phyloP scores from a whole-genome alignment of 371 early-diverging fungal species.

The Rhizomucor pusillus region DNA sequence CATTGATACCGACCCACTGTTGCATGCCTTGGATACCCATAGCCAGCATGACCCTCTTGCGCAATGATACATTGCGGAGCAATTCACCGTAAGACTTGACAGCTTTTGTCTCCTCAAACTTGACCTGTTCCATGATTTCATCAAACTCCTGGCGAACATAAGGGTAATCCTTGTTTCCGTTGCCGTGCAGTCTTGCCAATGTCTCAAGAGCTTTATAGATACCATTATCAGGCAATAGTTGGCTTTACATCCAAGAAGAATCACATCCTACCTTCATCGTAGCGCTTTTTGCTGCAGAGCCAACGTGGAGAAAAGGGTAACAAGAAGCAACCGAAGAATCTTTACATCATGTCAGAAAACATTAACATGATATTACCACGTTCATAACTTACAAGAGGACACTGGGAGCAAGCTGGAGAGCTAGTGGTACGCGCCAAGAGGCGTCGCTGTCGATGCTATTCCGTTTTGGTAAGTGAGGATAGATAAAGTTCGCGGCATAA shows the following conservation, averaged over 20 bases:
- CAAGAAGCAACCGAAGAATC: slow-evolving; percentile 37
- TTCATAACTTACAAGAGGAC: slow-evolving; percentile 27
- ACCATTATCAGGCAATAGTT: background rate
- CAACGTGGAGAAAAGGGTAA: slow-evolving; percentile 52
- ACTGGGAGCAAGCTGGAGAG: slow-evolving; percentile 28
- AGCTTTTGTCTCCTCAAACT: slow-evolving; percentile 58
- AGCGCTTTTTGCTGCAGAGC: slow-evolving; percentile 38
- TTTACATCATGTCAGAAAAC: slow-evolving; percentile 68
- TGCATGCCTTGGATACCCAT: slow-evolving; percentile 60
- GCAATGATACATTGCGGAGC: slow-evolving; percentile 35
- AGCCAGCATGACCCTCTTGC: slow-evolving; percentile 57
- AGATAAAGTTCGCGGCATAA: slow-evolving; percentile 64
- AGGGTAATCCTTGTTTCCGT: slow-evolving; percentile 42
- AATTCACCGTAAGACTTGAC: slow-evolving; percentile 65
- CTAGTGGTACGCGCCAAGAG: slow-evolving; percentile 40
- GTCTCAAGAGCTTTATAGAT: slow-evolving; percentile 41
- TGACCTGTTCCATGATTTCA: slow-evolving; percentile 62
- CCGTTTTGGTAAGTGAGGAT: slow-evolving; percentile 52
- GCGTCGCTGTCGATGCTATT: slow-evolving; percentile 22
- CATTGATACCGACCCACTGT: slow-evolving; percentile 34
- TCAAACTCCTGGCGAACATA: slow-evolving; percentile 64
- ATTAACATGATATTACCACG: slow-evolving; percentile 23
- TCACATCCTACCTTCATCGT: slow-evolving; percentile 15
- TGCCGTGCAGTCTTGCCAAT: slow-evolving; percentile 65
- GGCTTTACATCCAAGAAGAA: background rate